A percentile compares a stretch with the other conserved stretches of the same genome.
These are phyloP conservation scores for Halenospora varia DNA, from an alignment of 495 filamentous ascomycete species.

Conservation along the genomic window DNA sequence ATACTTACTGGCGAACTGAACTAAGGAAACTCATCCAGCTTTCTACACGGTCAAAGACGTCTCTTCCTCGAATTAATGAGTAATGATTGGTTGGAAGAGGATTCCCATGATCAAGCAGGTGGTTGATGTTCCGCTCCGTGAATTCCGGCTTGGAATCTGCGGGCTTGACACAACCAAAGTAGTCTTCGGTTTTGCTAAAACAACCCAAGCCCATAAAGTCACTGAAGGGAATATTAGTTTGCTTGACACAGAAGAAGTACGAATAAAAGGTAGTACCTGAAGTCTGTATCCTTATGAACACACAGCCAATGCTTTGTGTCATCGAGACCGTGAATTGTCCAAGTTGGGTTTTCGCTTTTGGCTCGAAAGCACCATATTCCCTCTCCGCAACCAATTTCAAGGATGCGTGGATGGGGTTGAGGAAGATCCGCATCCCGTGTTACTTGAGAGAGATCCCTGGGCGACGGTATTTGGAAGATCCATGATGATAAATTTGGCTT, in stretches of 20 bases:
- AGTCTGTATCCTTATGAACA: neutral
- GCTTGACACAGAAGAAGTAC: neutral
- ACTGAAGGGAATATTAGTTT: conserved; percentile 1
- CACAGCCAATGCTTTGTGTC: conserved; percentile 23
- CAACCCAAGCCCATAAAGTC: conserved; percentile 16
- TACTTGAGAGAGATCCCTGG: neutral
- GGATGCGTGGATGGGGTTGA: conserved; percentile 12
- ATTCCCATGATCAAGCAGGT: conserved; percentile 9
- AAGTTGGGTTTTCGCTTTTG: conserved; percentile 21
- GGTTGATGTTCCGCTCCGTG: conserved; percentile 23
- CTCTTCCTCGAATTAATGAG: conserved; percentile 20
- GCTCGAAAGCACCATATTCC: conserved; percentile 22
- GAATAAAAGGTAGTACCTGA: conserved; percentile 9
- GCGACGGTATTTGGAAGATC: neutral
- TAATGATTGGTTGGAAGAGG: conserved; percentile 23
- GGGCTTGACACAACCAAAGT: conserved; percentile 14
- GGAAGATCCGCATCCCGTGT: neutral
- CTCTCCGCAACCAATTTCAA: conserved; percentile 27
- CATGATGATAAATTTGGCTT: neutral
- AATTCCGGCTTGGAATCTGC: conserved; percentile 22
- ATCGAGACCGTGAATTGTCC: conserved; percentile 27
- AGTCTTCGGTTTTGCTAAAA: neutral
- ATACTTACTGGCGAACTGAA: conserved; percentile 19
- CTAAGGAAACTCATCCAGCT: conserved; percentile 24
- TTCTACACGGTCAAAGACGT: conserved; percentile 23